Percentiles rank a stretch among this genome's conserved stretches.
phyloP scores from a whole-genome alignment of 768 basidiomycete species.

The Fistulinella prunicolor region DNA sequence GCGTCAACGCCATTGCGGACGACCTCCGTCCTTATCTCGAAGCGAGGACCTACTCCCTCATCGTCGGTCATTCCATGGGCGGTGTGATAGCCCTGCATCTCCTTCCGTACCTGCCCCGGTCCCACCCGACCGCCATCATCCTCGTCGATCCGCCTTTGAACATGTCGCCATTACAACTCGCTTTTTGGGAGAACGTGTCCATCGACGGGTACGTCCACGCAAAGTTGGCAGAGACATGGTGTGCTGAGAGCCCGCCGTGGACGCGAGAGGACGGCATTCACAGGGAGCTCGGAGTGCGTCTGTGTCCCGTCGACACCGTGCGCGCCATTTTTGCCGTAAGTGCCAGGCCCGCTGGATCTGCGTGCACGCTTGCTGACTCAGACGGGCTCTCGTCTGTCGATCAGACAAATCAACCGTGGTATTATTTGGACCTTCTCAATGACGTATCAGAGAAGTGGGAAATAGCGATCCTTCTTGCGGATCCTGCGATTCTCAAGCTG shows the following conservation, averaged over 20 bases:
- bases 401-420: slow-evolving; percentile 21
- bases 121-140: slow-evolving; percentile 12
- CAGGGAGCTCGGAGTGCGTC: slow-evolving; percentile 9
- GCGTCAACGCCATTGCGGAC: slow-evolving; percentile 5
- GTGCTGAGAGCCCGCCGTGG: slow-evolving; percentile 15
- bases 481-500: slow-evolving; percentile 8
- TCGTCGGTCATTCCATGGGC: slow-evolving; percentile 24
- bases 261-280: slow-evolving; percentile 5
- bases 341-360: neutral
- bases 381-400: no score
- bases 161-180: neutral
- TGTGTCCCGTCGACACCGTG: slow-evolving; percentile 7
- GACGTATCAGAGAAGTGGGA: slow-evolving; percentile 6
- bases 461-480: slow-evolving; percentile 16
- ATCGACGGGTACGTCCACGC: neutral
- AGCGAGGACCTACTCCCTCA: slow-evolving; percentile 4
- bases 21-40: slow-evolving; percentile 22
- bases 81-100: slow-evolving; percentile 1
- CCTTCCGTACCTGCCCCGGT: slow-evolving; percentile 6
- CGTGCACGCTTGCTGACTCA: neutral
- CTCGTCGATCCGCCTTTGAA: slow-evolving; percentile 20
- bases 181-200: neutral
- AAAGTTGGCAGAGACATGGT: neutral
- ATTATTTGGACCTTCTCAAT: slow-evolving; percentile 8
- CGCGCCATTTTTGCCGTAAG: slow-evolving; percentile 8